Conservation (phyloP, 306 rosid species). For the Vicia villosa region DNA sequence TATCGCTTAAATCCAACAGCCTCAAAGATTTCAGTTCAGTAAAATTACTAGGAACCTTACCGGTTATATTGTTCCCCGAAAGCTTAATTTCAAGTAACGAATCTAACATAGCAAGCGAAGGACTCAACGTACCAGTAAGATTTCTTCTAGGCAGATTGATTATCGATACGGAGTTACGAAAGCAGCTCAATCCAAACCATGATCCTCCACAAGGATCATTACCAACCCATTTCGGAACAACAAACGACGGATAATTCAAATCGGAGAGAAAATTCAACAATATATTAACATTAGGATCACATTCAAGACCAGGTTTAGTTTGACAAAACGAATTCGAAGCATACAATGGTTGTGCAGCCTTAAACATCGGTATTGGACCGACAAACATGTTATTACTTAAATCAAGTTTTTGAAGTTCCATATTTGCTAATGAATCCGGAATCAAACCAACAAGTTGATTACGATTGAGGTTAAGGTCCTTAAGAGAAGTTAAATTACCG, state of each 20-base stretch:
- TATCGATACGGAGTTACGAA: constrained; percentile 46
- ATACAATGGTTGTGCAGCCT: constrained; percentile 52
- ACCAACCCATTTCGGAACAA: constrained; percentile 67
- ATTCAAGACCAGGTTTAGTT: constrained; percentile 54
- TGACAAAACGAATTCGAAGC: constrained; percentile 67
- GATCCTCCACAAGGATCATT: constrained; percentile 65
- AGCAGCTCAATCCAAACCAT: constrained; percentile 75
- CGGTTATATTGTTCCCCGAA: constrained; percentile 52
- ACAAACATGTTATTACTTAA: constrained; percentile 65
- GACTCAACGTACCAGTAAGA: constrained; percentile 66
- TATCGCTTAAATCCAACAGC: constrained; percentile 62
- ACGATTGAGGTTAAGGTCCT: constrained; percentile 69
- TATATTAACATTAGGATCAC: constrained; percentile 59
- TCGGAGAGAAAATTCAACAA: constrained; percentile 59
- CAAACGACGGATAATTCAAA: constrained; percentile 59
- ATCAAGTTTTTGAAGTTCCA: constrained; percentile 60
- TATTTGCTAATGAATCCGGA: constrained; percentile 59
- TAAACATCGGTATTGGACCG: constrained; percentile 76
- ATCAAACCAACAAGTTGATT: constrained; percentile 67
- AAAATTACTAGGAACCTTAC: constrained; percentile 53
- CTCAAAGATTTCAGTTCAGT: constrained; percentile 56
- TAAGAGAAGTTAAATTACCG: constrained; percentile 56
- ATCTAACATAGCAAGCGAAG: constrained; percentile 61
- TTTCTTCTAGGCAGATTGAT: constrained; percentile 58
- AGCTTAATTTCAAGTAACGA: constrained; percentile 58